Percentiles rank a stretch among this genome's conserved stretches.
phyloP scores from a whole-genome alignment of 306 rosid species.

The Prunus kanzakura region DNA sequence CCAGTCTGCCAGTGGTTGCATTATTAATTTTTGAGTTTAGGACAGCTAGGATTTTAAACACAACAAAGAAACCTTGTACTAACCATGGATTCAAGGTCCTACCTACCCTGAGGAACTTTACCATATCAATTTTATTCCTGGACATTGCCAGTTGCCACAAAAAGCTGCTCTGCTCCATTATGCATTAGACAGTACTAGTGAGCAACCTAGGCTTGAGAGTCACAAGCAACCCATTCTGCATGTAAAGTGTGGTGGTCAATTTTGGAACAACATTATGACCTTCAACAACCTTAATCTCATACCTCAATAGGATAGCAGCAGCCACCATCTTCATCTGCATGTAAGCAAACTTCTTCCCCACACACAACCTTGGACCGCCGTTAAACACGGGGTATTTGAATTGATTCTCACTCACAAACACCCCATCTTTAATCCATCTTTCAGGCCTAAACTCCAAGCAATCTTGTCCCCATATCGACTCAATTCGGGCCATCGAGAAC shows the following conservation, averaged over 20 bases:
- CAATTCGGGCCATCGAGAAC: slow-evolving; percentile 37
- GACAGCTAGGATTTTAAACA: background rate
- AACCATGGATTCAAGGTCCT: background rate
- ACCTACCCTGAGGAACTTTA: background rate
- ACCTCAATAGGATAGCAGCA: slow-evolving; percentile 35
- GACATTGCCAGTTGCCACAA: background rate
- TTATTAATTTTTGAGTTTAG: background rate
- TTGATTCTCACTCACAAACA: slow-evolving; percentile 24
- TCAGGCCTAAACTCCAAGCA: slow-evolving; percentile 52
- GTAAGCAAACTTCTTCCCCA: slow-evolving; percentile 47
- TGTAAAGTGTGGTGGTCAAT: slow-evolving; percentile 39
- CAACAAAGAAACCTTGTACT: background rate
- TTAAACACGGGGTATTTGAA: slow-evolving; percentile 42
- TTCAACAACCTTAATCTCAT: slow-evolving; percentile 31
- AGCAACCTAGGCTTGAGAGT: slow-evolving; percentile 32
- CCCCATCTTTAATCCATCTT: slow-evolving; percentile 41
- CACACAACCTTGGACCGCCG: slow-evolving; percentile 47
- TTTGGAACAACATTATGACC: slow-evolving; percentile 35
- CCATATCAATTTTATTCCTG: background rate
- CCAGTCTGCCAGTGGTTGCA: background rate
- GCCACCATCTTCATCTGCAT: slow-evolving; percentile 52
- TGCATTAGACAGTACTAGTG: background rate
- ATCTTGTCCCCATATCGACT: slow-evolving; percentile 46
- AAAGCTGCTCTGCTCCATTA: background rate
- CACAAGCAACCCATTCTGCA: slow-evolving; percentile 41